phyloP scores from a whole-genome alignment of 2,329 filamentous ascomycete genomes.

The Sarocladiaceae sp. region DNA sequence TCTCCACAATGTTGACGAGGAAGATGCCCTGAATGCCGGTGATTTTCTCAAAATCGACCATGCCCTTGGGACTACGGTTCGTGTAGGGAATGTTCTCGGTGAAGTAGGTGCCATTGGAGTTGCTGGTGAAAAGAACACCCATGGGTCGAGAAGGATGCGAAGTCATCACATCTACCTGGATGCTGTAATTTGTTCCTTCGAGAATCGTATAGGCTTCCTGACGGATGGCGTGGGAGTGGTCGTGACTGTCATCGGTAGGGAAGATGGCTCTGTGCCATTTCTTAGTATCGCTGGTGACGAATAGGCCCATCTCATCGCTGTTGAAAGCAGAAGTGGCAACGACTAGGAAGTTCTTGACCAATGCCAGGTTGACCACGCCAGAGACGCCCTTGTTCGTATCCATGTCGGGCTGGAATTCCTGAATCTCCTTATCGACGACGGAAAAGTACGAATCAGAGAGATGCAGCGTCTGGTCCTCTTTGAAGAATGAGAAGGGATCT shows the following conservation, averaged over 20 bases:
- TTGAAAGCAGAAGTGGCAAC: constrained; percentile 72
- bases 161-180: constrained; percentile 90
- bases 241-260: constrained; percentile 65
- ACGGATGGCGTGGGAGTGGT: constrained; percentile 62
- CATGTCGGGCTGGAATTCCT: constrained; percentile 70
- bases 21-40: constrained; percentile 87
- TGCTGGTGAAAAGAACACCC: constrained; percentile 89
- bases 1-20: constrained; percentile 82
- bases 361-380: constrained; percentile 74
- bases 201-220: constrained; percentile 89
- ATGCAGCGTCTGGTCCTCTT: constrained; percentile 69
- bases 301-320: constrained; percentile 87
- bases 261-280: constrained; percentile 93
- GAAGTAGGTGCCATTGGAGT: constrained; percentile 96
- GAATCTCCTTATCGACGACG: constrained; percentile 38
- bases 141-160: constrained; percentile 59
- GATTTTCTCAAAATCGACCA: constrained; percentile 94
- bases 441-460: constrained; percentile 81
- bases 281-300: constrained; percentile 75
- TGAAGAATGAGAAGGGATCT: constrained; percentile 63
- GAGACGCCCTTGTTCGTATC: constrained; percentile 66
- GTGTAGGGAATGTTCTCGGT: constrained; percentile 87
- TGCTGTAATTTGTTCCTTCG: constrained; percentile 95
- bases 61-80: constrained; percentile 69
- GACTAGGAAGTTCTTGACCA: constrained; percentile 81